phyloP scores from a whole-genome alignment of 805 yeast genomes.

The Zygosaccharomyces kombuchaensis region DNA sequence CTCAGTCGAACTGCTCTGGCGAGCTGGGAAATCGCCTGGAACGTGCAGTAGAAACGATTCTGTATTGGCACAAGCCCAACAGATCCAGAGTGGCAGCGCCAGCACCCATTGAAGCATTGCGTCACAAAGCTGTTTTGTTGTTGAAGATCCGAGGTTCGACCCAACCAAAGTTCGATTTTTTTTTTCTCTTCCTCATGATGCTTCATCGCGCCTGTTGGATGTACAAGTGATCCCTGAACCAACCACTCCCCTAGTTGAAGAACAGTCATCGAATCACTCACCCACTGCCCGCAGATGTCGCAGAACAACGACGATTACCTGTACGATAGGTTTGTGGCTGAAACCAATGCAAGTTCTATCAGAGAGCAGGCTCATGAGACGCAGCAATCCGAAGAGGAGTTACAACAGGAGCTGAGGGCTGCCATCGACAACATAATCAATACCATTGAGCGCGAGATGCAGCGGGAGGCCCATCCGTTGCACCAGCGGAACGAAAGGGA shows the following conservation, averaged over 20 bases:
- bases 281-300: neutral
- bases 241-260: neutral
- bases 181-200: too few species aligned
- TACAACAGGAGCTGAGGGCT: conserved; percentile 18
- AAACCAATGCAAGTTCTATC: conserved; percentile 8
- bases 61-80: conserved; percentile 18
- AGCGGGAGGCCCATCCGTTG: conserved; percentile 7
- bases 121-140: neutral
- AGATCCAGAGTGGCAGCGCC: neutral
- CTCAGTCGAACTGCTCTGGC: conserved; percentile 1
- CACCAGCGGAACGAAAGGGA: conserved; percentile 2
- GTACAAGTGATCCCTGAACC: neutral
- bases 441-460: conserved; percentile 14
- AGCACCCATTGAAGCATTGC: neutral
- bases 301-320: conserved; percentile 16
- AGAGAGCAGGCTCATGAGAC: conserved; percentile 11
- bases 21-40: conserved; percentile 15
- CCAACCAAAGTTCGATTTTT: neutral
- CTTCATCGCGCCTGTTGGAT: too few species aligned
- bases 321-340: conserved; percentile 18
- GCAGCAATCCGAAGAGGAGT: conserved; percentile 14
- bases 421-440: conserved; percentile 16
- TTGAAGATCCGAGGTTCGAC: neutral
- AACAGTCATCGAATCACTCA: neutral
- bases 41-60: conserved; percentile 19